Evolutionary conservation across 2,329 filamentous ascomycete species (phyloP), one percentile per base, ranked within the genome.

Genomic region (Myotisia sp.): DNA sequence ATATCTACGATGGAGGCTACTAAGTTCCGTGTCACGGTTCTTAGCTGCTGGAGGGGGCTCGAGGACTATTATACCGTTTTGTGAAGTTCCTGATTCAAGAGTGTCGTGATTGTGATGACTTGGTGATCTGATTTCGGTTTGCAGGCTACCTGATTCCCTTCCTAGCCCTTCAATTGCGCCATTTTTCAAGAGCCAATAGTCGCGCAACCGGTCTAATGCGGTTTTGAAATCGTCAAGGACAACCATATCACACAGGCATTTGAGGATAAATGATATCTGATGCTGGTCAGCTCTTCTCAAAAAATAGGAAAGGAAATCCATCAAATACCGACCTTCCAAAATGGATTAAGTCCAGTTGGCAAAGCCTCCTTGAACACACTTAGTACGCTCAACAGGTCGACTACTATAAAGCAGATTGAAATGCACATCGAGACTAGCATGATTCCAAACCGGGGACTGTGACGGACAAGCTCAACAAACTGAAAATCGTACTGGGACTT

Each of bases 181-280:
- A 21, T 49, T 50, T 31, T 53, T 54, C 21, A 42, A 39, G 16
- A 56, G 39, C 52, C 51, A 55, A 40, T 56, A 49, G 4, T 41
- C 36, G 16, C 53, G 50, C 22, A 57, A 40, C 13, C 43, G 46
- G 38, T 67, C 64, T 4, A 68, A 49, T 0, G 62, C 63, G 3
- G 72, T 75, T 47, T 77, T 77, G 64, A 79, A 79, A 45, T 79
- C 74, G 46, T 79, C 74, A 7, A 79, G 65, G 33, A 79, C 66
- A 33, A 79, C 71, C 0, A 68, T 72, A 47, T 79, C 74, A 13
- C 73, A 76, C 29, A 78, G 62, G 40, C 74, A 78, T 53, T 78
- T 78, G 62, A 76, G 76, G 14, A 76, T 66, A 29, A 75, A 71
- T 0, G 68, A 65, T 7, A 75, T 48, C 55, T 57, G 26, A 13